Evolutionary conservation across 805 yeast genomes (phyloP).

Genomic region (Kuraishia molischiana): DNA sequence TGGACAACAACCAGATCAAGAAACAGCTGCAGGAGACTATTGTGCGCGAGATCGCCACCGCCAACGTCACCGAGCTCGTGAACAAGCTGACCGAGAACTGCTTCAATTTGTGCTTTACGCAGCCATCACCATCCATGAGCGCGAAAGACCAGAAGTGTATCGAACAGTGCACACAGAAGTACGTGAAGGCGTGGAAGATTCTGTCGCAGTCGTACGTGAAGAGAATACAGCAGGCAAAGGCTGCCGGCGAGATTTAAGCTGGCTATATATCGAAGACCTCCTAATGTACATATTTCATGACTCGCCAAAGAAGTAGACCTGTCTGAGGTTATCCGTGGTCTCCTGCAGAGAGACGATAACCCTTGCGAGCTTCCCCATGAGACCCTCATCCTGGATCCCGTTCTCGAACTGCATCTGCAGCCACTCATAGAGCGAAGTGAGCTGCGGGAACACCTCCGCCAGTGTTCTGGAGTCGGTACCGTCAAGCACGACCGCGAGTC

Average conservation of each 20-base stretch:
- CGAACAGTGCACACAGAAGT: constrained; percentile 72
- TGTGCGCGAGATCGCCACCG: constrained; percentile 79
- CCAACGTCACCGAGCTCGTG: constrained; percentile 82
- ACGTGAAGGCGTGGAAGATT: constrained; percentile 86
- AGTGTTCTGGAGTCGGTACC: not conserved
- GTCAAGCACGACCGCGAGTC: not conserved
- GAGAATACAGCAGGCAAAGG: constrained; percentile 52
- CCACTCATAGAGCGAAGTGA: not conserved
- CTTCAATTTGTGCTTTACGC: constrained; percentile 64
- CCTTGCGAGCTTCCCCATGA: not conserved
- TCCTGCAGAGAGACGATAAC: not conserved
- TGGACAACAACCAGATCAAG: constrained; percentile 29
- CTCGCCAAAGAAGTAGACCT: not conserved
- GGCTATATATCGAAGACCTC: not conserved
- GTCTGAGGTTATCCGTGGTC: not conserved
- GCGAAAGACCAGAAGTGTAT: constrained; percentile 57
- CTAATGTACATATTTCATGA: not conserved
- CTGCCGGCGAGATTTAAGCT: not conserved
- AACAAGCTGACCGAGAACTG: constrained; percentile 82
- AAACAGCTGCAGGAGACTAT: constrained; percentile 61
- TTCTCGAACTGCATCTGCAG: not conserved
- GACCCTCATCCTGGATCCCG: not conserved
- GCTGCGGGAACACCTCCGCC: not conserved
- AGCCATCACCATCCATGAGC: constrained; percentile 43
- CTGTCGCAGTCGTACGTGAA: constrained; percentile 68